A percentile compares a stretch with the other conserved stretches of the same genome.
Evolutionary conservation across 2,329 filamentous ascomycete species (phyloP).

Genomic region (Cladophialophora psammophila): DNA sequence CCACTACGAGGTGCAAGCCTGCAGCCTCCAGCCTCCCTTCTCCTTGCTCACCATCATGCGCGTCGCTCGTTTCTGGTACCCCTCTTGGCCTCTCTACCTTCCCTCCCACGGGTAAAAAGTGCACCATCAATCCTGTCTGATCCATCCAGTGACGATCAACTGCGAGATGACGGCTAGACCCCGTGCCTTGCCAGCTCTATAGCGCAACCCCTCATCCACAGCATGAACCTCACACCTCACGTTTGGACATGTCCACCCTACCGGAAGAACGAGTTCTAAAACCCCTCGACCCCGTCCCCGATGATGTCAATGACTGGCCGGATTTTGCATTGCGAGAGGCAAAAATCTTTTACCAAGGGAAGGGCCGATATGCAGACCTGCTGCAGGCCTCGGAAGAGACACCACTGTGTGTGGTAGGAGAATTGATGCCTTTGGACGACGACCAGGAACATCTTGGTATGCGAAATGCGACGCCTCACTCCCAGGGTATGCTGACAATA

Average conservation of each 20-base stretch:
- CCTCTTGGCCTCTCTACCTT: not conserved
- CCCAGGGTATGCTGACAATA: constrained; percentile 47
- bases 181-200: constrained; percentile 10
- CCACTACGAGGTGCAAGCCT: not conserved
- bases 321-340: constrained; percentile 65
- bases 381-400: constrained; percentile 62
- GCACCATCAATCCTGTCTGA: not conserved
- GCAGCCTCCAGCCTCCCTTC: constrained; percentile 4
- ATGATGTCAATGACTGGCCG: constrained; percentile 65
- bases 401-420: constrained; percentile 64
- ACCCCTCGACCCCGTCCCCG: constrained; percentile 52
- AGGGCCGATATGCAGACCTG: constrained; percentile 60
- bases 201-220: constrained; percentile 23
- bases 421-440: constrained; percentile 55
- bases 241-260: constrained; percentile 38
- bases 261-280: constrained; percentile 53
- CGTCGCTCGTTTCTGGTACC: not conserved
- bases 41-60: not conserved
- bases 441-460: constrained; percentile 53
- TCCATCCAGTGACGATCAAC: not conserved
- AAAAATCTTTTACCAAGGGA: constrained; percentile 59
- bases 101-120: not conserved
- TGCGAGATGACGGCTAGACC: constrained; percentile 17
- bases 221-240: constrained; percentile 30
- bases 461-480: constrained; percentile 31